Conservation (phyloP, 2,329 filamentous ascomycete genomes). For the Chrysoporthe cubensis region DNA sequence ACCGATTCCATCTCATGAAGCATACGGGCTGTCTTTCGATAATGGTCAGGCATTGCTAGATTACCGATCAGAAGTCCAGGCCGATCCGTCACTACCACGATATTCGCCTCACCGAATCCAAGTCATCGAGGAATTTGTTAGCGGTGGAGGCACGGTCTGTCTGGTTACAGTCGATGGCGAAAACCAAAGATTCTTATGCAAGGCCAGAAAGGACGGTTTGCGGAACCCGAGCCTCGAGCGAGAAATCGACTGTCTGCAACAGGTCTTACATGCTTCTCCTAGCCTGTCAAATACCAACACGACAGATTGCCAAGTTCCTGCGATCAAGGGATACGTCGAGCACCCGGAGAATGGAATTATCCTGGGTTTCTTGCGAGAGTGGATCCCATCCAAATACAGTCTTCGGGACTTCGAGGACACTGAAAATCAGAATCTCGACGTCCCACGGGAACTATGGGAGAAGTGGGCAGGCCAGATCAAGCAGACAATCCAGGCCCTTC, state of each 20-base stretch:
- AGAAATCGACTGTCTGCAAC: conserved; percentile 18
- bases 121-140: background rate
- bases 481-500: conserved; percentile 35
- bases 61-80: background rate
- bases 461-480: conserved; percentile 33
- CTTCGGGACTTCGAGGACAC: conserved; percentile 6
- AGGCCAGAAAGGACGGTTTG: conserved; percentile 1
- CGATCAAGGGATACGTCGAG: background rate
- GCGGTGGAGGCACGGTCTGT: conserved; percentile 9
- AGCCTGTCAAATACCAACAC: background rate
- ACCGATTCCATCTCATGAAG: conserved; percentile 2
- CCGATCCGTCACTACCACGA: conserved; percentile 10
- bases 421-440: background rate
- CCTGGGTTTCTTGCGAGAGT: conserved; percentile 18
- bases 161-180: background rate
- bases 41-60: background rate
- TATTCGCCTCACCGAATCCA: conserved; percentile 9
- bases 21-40: background rate
- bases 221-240: conserved; percentile 2
- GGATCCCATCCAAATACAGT: conserved; percentile 11
- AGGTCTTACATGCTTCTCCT: background rate
- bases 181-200: conserved; percentile 12
- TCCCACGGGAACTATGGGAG: conserved; percentile 2
- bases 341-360: conserved; percentile 5
- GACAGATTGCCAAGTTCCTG: background rate